Evolutionary conservation across 2,329 filamentous ascomycete species (phyloP).

Genomic region (Didymella glomerata): DNA sequence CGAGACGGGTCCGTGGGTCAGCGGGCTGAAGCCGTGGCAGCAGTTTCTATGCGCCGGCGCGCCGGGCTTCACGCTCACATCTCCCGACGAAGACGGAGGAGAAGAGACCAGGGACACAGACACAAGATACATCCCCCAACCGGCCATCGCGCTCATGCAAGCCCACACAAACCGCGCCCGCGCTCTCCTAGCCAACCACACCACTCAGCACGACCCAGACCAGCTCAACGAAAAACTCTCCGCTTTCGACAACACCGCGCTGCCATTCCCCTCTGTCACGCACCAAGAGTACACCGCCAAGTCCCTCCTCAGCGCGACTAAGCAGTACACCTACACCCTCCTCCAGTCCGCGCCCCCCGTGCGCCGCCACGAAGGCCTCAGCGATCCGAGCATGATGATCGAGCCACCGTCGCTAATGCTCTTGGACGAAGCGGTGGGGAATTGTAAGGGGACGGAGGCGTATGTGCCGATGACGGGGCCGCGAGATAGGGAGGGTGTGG

Average conservation of each 20-base stretch:
- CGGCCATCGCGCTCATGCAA: conserved; percentile 36
- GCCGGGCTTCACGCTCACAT: conserved; percentile 30
- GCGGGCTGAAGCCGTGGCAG: conserved; percentile 40
- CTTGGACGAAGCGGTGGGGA: conserved; percentile 32
- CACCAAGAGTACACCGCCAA: background rate
- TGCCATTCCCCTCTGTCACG: background rate
- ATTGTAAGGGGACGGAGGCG: conserved; percentile 19
- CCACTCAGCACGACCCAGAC: accelerated
- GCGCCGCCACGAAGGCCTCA: conserved; percentile 18
- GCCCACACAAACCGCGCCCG: conserved; percentile 32
- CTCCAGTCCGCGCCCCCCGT: conserved; percentile 29
- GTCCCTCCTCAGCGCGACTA: background rate
- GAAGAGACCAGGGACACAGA: no score
- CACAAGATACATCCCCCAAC: conserved; percentile 32
- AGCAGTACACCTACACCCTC: conserved; percentile 16
- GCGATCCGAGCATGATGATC: conserved; percentile 19
- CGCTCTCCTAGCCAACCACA: background rate
- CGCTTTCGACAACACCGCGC: conserved; percentile 4
- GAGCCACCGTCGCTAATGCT: conserved; percentile 13
- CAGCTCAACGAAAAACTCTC: background rate
- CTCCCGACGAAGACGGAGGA: background rate
- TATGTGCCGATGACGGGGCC: conserved; percentile 29
- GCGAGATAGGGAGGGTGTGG: conserved; percentile 13
- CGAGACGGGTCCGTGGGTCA: conserved; percentile 27
- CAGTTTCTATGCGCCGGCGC: conserved; percentile 35